Base-by-base conservation (phyloP, 75 land plant species). In the Chamaecyparis obtusa region DNA sequence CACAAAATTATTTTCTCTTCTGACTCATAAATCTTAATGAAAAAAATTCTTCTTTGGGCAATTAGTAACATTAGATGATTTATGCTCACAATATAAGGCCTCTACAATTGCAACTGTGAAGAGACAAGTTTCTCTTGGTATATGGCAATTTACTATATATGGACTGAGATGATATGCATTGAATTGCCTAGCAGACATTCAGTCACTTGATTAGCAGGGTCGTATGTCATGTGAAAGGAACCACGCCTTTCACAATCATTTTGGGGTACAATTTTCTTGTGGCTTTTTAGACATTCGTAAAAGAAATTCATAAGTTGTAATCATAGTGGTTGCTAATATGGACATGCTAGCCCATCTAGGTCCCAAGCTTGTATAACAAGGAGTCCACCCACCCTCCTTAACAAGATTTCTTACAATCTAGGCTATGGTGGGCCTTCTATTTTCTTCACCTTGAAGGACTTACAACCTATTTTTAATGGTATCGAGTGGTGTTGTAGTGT, bases 401-500 rank as follows among this genome's bases (percentile, higher is more conserved):
- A 95, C 86, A 87, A 97, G 90, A 46, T 87, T 93, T 81, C 89
- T 91, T 33, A 95, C 85, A 0, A 96, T 96, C 81, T 92, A 91
- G 69, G 87, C 87, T 21, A 97, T 71, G 11, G 95, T 94, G 11
- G 91, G 83, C 21, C 48, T 80, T 21, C 87, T 92, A 54, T 86
- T 91, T 67, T 87, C 92, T 33, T 90, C 94, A 35, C 93, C 92
- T 24, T 93, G 94, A 88, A 95, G 85, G 84, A 98, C 98, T 86
- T 98, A 98, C 88, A 96, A 78, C 85, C 99, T 90, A 0, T 98
- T 98, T 89, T 98, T 98, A 75, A 98, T 91, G 13, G 99, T 97
- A 67, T 97, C 98, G 54, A 97, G 88, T 1, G 99, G 98, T 92
- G 96, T 97, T 21, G 99, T 97, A 97, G 76, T 9, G 99, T 95